Evolutionary conservation across 257 asterid species (phyloP).

Genomic region (Gardenia jasminoides): DNA sequence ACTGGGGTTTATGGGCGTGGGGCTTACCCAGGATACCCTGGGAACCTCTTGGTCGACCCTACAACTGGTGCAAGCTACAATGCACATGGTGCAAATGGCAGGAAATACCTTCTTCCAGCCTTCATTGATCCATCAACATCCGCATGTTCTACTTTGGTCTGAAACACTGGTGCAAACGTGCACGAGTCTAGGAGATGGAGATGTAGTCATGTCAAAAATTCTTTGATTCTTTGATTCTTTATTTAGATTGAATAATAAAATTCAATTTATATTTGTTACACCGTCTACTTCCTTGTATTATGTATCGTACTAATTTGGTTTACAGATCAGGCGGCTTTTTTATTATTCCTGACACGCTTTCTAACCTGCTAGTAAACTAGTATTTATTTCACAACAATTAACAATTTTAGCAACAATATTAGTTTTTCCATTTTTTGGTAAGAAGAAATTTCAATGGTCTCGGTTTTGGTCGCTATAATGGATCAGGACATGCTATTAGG

Average conservation of each 20-base stretch:
- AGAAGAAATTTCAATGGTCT: too few relatives aligned
- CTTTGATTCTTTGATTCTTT: constrained; percentile 24
- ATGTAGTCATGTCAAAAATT: neutral
- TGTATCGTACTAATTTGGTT: too few relatives aligned
- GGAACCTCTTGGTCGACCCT: constrained; percentile 49
- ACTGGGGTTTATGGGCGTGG: constrained; percentile 52
- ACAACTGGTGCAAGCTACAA: constrained; percentile 61
- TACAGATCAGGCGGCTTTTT: too few relatives aligned
- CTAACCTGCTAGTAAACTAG: neutral
- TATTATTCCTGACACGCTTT: too few relatives aligned
- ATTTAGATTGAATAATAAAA: neutral
- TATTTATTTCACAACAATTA: too few relatives aligned
- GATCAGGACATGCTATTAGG: too few relatives aligned
- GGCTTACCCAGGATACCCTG: constrained; percentile 65
- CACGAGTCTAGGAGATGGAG: neutral
- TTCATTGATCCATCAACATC: constrained; percentile 47
- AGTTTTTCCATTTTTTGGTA: too few relatives aligned
- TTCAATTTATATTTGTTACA: too few relatives aligned
- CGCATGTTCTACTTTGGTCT: constrained; percentile 49
- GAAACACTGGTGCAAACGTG: neutral
- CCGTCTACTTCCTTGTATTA: too few relatives aligned
- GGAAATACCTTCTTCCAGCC: constrained; percentile 53
- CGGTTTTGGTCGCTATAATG: too few relatives aligned
- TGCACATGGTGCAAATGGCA: constrained; percentile 45
- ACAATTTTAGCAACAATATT: too few relatives aligned